Evolutionary conservation across 352 stramenopile species (phyloP).

Genomic region (Globisporangium emineosum): DNA sequence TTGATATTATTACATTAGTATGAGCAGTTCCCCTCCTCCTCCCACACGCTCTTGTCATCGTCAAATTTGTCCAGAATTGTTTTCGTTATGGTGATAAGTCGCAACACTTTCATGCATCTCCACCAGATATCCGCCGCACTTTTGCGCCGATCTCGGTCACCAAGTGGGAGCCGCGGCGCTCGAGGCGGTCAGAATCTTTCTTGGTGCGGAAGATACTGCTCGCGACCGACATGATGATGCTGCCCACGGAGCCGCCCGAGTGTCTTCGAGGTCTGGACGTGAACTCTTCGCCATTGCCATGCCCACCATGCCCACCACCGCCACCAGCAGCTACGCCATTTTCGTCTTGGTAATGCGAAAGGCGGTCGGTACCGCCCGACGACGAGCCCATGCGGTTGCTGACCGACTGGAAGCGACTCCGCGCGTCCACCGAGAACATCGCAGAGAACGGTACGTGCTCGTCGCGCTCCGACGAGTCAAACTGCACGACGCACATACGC

Average conservation of each 20-base stretch:
- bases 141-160: slow-evolving; percentile 38
- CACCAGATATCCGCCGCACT: slow-evolving; percentile 6
- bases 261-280: slow-evolving; percentile 24
- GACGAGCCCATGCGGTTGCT: slow-evolving; percentile 40
- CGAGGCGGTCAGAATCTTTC: slow-evolving; percentile 29
- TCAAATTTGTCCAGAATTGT: neutral
- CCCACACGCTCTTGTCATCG: neutral
- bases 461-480: slow-evolving; percentile 70
- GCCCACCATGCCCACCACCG: neutral
- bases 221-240: slow-evolving; percentile 55
- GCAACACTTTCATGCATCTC: neutral
- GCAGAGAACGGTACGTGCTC: slow-evolving; percentile 54
- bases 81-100: neutral
- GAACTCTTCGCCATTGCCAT: neutral
- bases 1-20: neutral
- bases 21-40: neutral
- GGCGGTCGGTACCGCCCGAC: slow-evolving; percentile 24
- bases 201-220: slow-evolving; percentile 42
- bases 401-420: slow-evolving; percentile 38
- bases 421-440: slow-evolving; percentile 65
- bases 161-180: slow-evolving; percentile 40
- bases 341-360: slow-evolving; percentile 20
- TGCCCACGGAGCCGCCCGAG: slow-evolving; percentile 55
- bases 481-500: slow-evolving; percentile 56
- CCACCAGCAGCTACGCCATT: neutral